Evolutionary conservation across 345 rosid genomes (phyloP).

Genomic region (Brassica nigra): DNA sequence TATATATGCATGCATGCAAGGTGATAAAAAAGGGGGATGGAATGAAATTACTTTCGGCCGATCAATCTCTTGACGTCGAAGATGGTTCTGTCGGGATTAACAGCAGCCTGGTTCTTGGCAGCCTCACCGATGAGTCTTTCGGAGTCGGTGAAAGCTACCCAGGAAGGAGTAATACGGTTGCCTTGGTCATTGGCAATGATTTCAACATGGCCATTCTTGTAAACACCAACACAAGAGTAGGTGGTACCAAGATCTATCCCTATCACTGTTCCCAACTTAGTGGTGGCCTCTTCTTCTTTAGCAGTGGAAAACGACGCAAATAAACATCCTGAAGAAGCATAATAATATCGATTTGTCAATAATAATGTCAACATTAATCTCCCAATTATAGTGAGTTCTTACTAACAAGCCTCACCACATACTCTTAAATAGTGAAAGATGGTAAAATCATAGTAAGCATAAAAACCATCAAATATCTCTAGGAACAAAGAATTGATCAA

Average conservation of each 20-base stretch:
- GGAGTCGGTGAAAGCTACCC: slow-evolving; percentile 60
- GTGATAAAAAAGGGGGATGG: not conserved
- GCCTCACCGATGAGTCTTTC: slow-evolving; percentile 86
- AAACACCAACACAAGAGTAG: slow-evolving; percentile 53
- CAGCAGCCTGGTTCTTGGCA: slow-evolving; percentile 75
- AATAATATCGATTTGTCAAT: not conserved
- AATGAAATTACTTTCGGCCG: slow-evolving; percentile 47
- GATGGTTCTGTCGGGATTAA: slow-evolving; percentile 54
- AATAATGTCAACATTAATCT: not conserved
- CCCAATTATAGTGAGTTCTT: not conserved
- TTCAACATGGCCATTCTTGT: slow-evolving; percentile 59
- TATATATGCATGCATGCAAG: not conserved
- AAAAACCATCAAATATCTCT: not conserved
- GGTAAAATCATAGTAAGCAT: not conserved
- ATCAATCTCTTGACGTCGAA: slow-evolving; percentile 62
- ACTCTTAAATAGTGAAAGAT: not conserved
- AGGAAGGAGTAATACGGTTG: slow-evolving; percentile 62
- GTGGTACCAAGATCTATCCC: slow-evolving; percentile 58
- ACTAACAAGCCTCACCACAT: not conserved
- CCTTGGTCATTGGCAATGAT: slow-evolving; percentile 68
- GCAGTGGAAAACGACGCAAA: slow-evolving; percentile 55
- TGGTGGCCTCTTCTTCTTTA: slow-evolving; percentile 60
- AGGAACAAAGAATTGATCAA: not conserved
- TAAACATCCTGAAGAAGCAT: slow-evolving; percentile 43
- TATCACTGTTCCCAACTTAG: slow-evolving; percentile 57